Base-by-base conservation (phyloP, 768 basidiomycete species). In the Auricularia auricula-judae region DNA sequence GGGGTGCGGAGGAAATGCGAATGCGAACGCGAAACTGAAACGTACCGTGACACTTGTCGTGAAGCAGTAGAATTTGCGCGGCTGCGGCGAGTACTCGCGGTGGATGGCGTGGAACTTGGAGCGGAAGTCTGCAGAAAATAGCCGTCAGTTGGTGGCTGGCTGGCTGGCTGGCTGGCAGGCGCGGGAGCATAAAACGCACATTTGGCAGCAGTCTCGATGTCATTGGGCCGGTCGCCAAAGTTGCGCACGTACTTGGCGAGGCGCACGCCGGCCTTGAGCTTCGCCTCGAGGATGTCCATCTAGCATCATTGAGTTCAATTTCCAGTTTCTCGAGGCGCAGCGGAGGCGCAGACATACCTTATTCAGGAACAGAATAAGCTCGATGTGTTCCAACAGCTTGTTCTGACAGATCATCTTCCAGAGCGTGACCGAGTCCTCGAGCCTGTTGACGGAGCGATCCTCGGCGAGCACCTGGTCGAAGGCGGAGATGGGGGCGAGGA, bases 311-410 rank as follows among this genome's bases (percentile, higher is more conserved):
- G 29, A 29, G 29, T 29, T 29, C 29, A 29, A 29, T 29, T 29
- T 29, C 29, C 29, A 29, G 29, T 29, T 29, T 29, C 29, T 2
- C 1, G 2, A 29, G 29, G 29, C 29, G 1, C 29, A 29, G 21
- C 47, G 47, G 21, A 51, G 7, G 21, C 47, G 47, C 47, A 51
- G 29, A 62, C 64, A 8, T 10, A 35, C 56, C 62, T 92, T 92
- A 76, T 91, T 92, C 62, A 92, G 77, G 77, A 91, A 92, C 58
- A 91, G 78, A 66, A 91, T 86, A 39, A 91, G 77, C 67, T 88
- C 86, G 36, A 90, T 81, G 61, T 80, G 77, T 11, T 80, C 83
- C 3, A 92, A 79, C 33, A 91, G 81, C 69, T 80, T 83, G 75
- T 90, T 90, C 35, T 82, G 81, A 67, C 86, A 87, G 21, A 92